Evolutionary conservation across 2,329 filamentous ascomycete species (phyloP), one percentile per base, ranked within the genome.

Genomic region (Aureobasidium sp.): DNA sequence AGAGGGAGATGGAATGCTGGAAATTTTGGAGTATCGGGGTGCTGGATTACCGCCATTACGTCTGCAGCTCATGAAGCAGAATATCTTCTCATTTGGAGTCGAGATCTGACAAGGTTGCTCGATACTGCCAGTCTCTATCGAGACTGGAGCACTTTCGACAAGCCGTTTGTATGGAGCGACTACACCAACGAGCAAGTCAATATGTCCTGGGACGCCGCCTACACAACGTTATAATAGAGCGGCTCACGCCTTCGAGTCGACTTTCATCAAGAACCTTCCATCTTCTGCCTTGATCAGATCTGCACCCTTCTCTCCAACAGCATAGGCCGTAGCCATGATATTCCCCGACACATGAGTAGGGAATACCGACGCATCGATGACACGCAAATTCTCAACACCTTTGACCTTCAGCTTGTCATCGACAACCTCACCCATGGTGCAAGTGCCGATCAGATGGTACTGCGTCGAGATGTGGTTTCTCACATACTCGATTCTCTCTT

Each of bases 371-470:
- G 73, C 73, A 67, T 75, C 74, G n/a, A 73, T 69, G 20, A 75
- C 68, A 23, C 74, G 69, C 64, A 76, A 36, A 3, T 70, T 68
- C 31, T 67, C 27, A 15, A 73, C 67, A 15, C 73, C 73, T 47
- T 71, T 65, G 10, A 76, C 71, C 47, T 66, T 71, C 16, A 73
- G 58, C 40, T 70, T 67, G 5, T 64, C 66, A 61, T 74, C 72
- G 3, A 76, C 71, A 2, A 75, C 73, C 23, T 71, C 71, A 13
- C 66, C 68, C 78, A 82, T 78, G 1, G 79, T 74, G 51, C 77
- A 80, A 0, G 79, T 81, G 4, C 81, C 76, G 33, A 75, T 76
- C 13, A 78, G 71, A 72, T 83, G 81, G 70, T 80, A 83, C 65
- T 76, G 71, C 11, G 74, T 76, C 51, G 68, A 70, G 56, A 75